Base-by-base conservation (phyloP, 2,329 filamentous ascomycete species). In the Botrytis tulipae region DNA sequence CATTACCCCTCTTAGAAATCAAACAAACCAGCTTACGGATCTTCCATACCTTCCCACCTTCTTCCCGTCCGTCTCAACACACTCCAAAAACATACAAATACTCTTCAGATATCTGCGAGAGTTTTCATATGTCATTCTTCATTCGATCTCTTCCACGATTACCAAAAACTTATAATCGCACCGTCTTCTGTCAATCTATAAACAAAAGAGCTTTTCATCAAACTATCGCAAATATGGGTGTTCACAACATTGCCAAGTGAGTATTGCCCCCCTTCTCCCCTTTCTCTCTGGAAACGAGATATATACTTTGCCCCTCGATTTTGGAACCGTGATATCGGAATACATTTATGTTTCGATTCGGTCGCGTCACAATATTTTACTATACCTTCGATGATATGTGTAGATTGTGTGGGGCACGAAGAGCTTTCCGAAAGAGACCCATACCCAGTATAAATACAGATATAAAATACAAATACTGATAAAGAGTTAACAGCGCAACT, bases 401-500 rank as follows among this genome's bases (percentile, higher is more conserved):
- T 63, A 63, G 61, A 16, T 42, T 10, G 37, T 44, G 61, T 40
- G 61, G 61, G 37, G 37, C n/a, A 42, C 40, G 61, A 63, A 63
- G 61, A 63, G 37, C 61, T 63, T 63, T 62, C 25, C 14, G 22
- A 40, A 5, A 40, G 60, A 62, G 14, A 0, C n/a, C 48, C 48
- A 54, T 61, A 32, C 32, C 8, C 6, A 37, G 59, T 18, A 10
- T 9, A 40, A 62, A 62, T 7, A n/a, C 35, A n/a, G 22, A n/a
- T 22, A 18, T 18, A 54, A 2, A 8, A 29, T 29, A n/a, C 6
- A 32, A 44, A 63, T 29, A 69, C 80, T 81, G 77, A 80, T 72
- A 67, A 40, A 29, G 1, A 25, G 18, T 32, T 18, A 72, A 75
- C 76, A 93, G 90, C 77, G 88, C 86, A 81, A 80, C 84, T 37